phyloP scores from a whole-genome alignment of 495 filamentous ascomycete species.

The Talaromyces borbonicus region DNA sequence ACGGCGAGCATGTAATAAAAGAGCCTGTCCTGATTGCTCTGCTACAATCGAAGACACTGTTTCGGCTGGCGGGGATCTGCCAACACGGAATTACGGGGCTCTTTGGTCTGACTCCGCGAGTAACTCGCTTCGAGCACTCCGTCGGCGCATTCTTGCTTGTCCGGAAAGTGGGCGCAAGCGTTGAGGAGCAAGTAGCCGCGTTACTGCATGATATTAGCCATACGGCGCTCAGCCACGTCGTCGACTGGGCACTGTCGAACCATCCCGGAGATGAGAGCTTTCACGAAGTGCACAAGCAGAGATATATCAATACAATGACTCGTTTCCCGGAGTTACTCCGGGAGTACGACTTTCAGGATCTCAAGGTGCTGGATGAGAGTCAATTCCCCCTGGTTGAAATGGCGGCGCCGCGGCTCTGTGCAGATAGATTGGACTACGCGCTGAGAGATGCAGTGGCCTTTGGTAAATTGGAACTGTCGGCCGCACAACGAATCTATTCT shows the following conservation, averaged over 20 bases:
- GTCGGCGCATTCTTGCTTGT: slow-evolving; percentile 34
- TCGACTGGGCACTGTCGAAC: slow-evolving; percentile 29
- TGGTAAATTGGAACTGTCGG: slow-evolving; percentile 19
- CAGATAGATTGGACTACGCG: slow-evolving; percentile 34
- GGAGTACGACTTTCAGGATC: slow-evolving; percentile 17
- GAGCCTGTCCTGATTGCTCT: slow-evolving; percentile 31
- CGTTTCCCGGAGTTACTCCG: slow-evolving; percentile 23
- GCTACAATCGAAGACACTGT: slow-evolving; percentile 22
- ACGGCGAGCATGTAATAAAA: slow-evolving; percentile 22
- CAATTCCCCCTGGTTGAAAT: slow-evolving; percentile 32
- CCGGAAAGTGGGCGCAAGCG: slow-evolving; percentile 24
- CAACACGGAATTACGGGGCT: slow-evolving; percentile 30
- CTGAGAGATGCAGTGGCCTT: slow-evolving; percentile 29
- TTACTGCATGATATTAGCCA: slow-evolving; percentile 36
- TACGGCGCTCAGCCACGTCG: slow-evolving; percentile 33
- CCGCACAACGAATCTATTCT: slow-evolving; percentile 15
- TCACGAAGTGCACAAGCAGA: slow-evolving; percentile 33
- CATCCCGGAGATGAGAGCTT: slow-evolving; percentile 22
- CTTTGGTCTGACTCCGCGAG: slow-evolving; percentile 22
- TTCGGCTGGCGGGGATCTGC: slow-evolving; percentile 26
- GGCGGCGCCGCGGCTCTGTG: slow-evolving; percentile 31
- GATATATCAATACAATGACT: slow-evolving; percentile 25
- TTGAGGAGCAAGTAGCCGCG: slow-evolving; percentile 33
- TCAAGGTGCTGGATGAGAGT: slow-evolving; percentile 27
- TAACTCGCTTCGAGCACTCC: slow-evolving; percentile 36